Evolutionary conservation across 2,329 filamentous ascomycete species (phyloP).

Genomic region (Penicillium sp.): DNA sequence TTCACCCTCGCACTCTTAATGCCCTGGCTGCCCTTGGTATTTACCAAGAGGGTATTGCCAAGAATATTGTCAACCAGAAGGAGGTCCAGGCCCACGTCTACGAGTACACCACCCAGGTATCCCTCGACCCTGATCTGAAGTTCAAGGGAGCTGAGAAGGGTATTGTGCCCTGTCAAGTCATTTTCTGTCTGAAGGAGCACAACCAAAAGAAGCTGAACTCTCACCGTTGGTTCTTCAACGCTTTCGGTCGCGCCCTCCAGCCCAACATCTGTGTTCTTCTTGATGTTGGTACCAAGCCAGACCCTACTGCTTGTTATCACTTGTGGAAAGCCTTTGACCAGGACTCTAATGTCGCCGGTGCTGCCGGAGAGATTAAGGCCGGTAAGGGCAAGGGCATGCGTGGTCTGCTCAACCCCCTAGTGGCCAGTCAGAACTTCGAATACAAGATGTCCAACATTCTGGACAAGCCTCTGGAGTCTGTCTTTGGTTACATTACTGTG

Average conservation of each 20-base stretch:
- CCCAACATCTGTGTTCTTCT: slow-evolving; percentile 96
- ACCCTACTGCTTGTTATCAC: slow-evolving; percentile 88
- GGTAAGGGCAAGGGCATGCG: slow-evolving; percentile 85
- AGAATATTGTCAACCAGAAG: slow-evolving; percentile 95
- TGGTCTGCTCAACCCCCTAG: slow-evolving; percentile 86
- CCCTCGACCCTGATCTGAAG: slow-evolving; percentile 89
- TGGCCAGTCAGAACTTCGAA: slow-evolving; percentile 97
- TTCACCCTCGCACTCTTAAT: slow-evolving; percentile 90
- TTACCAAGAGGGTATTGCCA: slow-evolving; percentile 97
- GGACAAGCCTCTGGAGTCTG: slow-evolving; percentile 93
- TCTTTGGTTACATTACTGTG: slow-evolving; percentile 98
- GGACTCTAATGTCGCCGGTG: slow-evolving; percentile 94
- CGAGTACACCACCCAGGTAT: slow-evolving; percentile 98
- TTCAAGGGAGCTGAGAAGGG: slow-evolving; percentile 99
- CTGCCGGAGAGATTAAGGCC: slow-evolving; percentile 95
- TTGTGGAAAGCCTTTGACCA: slow-evolving; percentile 99
- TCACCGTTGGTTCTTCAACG: slow-evolving; percentile 99
- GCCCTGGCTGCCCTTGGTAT: slow-evolving; percentile 95
- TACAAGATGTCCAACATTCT: slow-evolving; percentile 99
- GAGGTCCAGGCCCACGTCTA: slow-evolving; percentile 97
- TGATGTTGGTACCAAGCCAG: slow-evolving; percentile 92
- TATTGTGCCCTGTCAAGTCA: slow-evolving; percentile 95
- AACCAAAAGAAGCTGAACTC: slow-evolving; percentile 98
- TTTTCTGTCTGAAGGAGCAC: slow-evolving; percentile 97
- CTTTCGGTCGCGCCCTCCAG: slow-evolving; percentile 86